Evolutionary conservation across 306 rosid genomes (phyloP), one percentile per base, ranked within the genome.

Genomic region (Dalbergia cochinchinensis): DNA sequence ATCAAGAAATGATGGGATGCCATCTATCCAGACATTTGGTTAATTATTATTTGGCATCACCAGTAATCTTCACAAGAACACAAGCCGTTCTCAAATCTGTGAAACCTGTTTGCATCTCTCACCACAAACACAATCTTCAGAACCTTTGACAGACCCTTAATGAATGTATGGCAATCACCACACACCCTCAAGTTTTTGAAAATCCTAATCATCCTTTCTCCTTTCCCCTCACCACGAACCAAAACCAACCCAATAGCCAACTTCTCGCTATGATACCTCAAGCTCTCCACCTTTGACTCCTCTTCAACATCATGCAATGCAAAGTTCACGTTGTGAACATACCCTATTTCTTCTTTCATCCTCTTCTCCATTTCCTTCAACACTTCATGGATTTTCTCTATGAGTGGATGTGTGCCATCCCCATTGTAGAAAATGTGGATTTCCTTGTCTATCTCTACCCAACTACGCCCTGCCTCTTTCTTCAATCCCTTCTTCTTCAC

Each of bases 41-140:
- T 34, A 50, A 50, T 6, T 50, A 13, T 14, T 4, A 31, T 18
- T 59, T 5, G 45, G 66, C 51, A 59, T 85, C 76, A 89, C 93
- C 92, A 89, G 73, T 89, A 91, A 76, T 87, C 96, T 18, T 87
- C 83, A 85, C 93, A 91, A 5, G 93, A 85, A 69, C 97, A 91
- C 33, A 47, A 35, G 6, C 86, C 91, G 11, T 74, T 80, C 80
- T 89, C 89, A 73, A 89, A 89, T 75, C 77, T 89, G 74, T 88
- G 91, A 81, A 89, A 86, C 82, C 92, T 81, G 76, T 85, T 90
- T n/a, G 91, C 91, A 82, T 88, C 92, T 80, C 91, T 87, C 14
- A 83, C 89, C 15, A 88, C 48, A 72, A 90, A 82, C 22, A 81
- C 87, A 42, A 77, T 73, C 51, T 86, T 79, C 84, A 88, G 71